Percentiles rank a stretch among this genome's conserved stretches.
Conservation (phyloP, 1,284 basidiomycete genomes). For the Sporisorium sorghi region DNA sequence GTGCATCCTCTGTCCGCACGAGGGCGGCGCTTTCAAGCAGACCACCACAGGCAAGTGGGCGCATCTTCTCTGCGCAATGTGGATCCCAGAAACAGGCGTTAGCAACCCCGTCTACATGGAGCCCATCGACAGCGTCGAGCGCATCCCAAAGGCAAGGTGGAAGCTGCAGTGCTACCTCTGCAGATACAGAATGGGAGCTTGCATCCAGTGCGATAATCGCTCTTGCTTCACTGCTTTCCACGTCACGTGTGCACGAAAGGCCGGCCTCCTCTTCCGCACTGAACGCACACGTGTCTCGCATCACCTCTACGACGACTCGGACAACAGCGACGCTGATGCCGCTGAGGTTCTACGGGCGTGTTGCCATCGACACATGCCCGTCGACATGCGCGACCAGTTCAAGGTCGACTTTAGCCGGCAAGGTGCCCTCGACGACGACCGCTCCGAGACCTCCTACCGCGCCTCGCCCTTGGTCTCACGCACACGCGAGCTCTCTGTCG, state of each 20-base stretch:
- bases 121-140: constrained; percentile 89
- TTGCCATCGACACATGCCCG: constrained; percentile 65
- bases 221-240: constrained; percentile 95
- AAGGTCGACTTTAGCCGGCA: constrained; percentile 42
- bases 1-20: constrained; percentile 93
- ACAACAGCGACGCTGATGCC: constrained; percentile 48
- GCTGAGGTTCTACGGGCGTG: constrained; percentile 56
- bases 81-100: constrained; percentile 94
- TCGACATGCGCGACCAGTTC: constrained; percentile 42
- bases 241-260: constrained; percentile 84
- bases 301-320: constrained; percentile 46
- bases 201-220: constrained; percentile 93
- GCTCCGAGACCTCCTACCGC: constrained; percentile 33
- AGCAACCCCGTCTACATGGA: constrained; percentile 98
- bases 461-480: constrained; percentile 35
- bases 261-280: constrained; percentile 59
- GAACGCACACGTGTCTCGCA: constrained; percentile 53
- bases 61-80: constrained; percentile 95
- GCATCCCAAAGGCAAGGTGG: constrained; percentile 91
- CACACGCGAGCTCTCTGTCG: constrained; percentile 49
- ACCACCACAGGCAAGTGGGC: constrained; percentile 93
- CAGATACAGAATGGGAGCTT: constrained; percentile 84
- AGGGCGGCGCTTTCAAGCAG: constrained; percentile 98
- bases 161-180: constrained; percentile 89
- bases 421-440: constrained; percentile 32